Conservation (phyloP, 805 yeast species). For the Saccharomycopsis sp. region DNA sequence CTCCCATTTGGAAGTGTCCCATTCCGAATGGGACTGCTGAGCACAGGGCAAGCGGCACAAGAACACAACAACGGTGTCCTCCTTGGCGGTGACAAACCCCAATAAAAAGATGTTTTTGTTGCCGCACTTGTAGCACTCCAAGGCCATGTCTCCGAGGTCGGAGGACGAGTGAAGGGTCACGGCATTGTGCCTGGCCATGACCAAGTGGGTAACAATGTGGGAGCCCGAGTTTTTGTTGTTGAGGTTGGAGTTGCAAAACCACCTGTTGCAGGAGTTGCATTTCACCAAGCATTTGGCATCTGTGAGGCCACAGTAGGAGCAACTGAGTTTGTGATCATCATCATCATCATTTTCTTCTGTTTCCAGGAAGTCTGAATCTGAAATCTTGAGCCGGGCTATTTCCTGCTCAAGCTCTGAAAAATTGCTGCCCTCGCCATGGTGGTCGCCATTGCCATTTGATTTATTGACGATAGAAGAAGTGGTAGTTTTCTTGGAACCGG, state of each 20-base stretch:
- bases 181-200: slow-evolving; percentile 64
- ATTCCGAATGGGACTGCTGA: slow-evolving; percentile 59
- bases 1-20: slow-evolving; percentile 89
- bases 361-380: too few relatives aligned
- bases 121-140: slow-evolving; percentile 91
- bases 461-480: not conserved
- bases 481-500: not conserved
- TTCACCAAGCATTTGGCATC: slow-evolving; percentile 57
- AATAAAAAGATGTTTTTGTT: slow-evolving; percentile 66
- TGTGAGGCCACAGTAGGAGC: slow-evolving; percentile 69
- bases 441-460: slow-evolving; percentile 21
- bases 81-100: slow-evolving; percentile 82
- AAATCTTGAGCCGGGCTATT: not conserved
- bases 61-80: slow-evolving; percentile 78
- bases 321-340: slow-evolving; percentile 30
- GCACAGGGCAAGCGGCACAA: slow-evolving; percentile 87
- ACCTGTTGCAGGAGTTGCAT: slow-evolving; percentile 67
- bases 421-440: slow-evolving; percentile 18
- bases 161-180: slow-evolving; percentile 73
- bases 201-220: slow-evolving; percentile 81
- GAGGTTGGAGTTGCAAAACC: slow-evolving; percentile 81
- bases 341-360: slow-evolving; percentile 22
- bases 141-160: slow-evolving; percentile 74
- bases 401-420: not conserved
- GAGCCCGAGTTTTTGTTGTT: slow-evolving; percentile 43